These are phyloP conservation scores for Suillus sp. DNA, from an alignment of 768 basidiomycete genomes.

Conservation along the genomic window DNA sequence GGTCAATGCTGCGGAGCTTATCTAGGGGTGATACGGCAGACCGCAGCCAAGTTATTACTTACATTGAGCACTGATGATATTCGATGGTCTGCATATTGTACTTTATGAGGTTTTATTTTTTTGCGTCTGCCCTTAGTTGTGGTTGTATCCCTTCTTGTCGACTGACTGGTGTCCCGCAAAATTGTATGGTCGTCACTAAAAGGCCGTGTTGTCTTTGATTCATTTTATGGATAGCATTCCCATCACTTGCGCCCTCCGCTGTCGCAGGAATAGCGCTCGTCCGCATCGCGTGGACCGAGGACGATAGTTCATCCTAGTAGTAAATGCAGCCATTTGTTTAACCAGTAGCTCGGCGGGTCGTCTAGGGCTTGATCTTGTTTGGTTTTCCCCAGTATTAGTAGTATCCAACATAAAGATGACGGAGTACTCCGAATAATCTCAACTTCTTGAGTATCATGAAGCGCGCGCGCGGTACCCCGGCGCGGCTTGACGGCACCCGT, in stretches of 20 bases:
- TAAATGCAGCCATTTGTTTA: neutral
- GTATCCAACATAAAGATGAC: neutral
- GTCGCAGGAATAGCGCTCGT: conserved; percentile 3
- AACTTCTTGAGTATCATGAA: neutral
- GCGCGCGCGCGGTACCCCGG: neutral
- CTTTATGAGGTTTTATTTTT: conserved; percentile 18
- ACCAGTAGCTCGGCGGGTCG: neutral
- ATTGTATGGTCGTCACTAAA: conserved; percentile 3
- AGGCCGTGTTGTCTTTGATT: neutral
- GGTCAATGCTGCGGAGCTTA: conserved; percentile 95
- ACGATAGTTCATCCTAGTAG: neutral
- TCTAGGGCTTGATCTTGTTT: neutral
- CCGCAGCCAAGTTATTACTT: neutral
- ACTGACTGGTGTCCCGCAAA: neutral
- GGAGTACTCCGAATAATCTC: neutral
- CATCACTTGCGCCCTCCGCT: neutral
- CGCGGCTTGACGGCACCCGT: neutral
- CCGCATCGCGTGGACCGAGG: conserved; percentile 2
- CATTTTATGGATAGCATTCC: neutral
- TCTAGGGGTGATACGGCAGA: conserved; percentile 46
- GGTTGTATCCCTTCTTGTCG: conserved; percentile 6
- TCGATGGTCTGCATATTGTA: conserved; percentile 21
- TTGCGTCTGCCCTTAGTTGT: neutral
- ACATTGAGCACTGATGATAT: conserved; percentile 11
- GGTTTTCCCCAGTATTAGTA: neutral